Evolutionary conservation across 2,329 filamentous ascomycete genomes (phyloP).

Genomic region (Neonectria punicea): DNA sequence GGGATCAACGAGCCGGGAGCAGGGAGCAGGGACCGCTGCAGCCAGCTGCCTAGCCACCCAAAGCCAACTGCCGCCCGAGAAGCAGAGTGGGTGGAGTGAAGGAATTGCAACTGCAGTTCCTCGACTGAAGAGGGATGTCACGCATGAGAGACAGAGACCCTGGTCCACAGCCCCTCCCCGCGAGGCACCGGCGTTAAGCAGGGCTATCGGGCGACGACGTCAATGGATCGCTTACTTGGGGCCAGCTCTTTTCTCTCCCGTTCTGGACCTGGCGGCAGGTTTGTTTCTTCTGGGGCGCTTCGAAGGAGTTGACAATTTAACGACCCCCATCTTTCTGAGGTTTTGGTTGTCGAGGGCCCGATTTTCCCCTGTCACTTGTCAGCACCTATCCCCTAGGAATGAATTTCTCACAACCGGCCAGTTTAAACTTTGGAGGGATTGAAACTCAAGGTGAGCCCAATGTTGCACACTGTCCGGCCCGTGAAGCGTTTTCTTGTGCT

Average conservation of each 20-base stretch:
- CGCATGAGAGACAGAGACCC: constrained; percentile 27
- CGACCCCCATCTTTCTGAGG: constrained; percentile 6
- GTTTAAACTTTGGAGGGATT: neutral
- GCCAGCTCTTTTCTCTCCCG: neutral
- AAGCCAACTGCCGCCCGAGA: constrained; percentile 25
- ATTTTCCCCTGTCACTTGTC: neutral
- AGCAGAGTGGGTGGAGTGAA: constrained; percentile 16
- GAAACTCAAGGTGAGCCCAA: constrained; percentile 8
- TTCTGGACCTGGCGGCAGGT: constrained; percentile 13
- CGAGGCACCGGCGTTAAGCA: constrained; percentile 30
- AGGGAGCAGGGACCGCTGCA: neutral
- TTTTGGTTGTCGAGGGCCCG: neutral
- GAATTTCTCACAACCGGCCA: constrained; percentile 4
- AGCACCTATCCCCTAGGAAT: constrained; percentile 8
- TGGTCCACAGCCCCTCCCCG: constrained; percentile 7
- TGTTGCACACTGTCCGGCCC: neutral
- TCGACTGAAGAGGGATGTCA: constrained; percentile 21
- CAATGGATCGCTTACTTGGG: constrained; percentile 23
- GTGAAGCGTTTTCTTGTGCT: neutral
- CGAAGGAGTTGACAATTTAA: constrained; percentile 23
- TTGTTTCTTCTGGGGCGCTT: constrained; percentile 25
- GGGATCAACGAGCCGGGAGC: constrained; percentile 2
- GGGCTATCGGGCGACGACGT: constrained; percentile 19
- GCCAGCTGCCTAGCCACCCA: constrained; percentile 9
- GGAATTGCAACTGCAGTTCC: constrained; percentile 12